phyloP scores from a whole-genome alignment of 768 basidiomycete genomes.

The Termitomyces sp. region DNA sequence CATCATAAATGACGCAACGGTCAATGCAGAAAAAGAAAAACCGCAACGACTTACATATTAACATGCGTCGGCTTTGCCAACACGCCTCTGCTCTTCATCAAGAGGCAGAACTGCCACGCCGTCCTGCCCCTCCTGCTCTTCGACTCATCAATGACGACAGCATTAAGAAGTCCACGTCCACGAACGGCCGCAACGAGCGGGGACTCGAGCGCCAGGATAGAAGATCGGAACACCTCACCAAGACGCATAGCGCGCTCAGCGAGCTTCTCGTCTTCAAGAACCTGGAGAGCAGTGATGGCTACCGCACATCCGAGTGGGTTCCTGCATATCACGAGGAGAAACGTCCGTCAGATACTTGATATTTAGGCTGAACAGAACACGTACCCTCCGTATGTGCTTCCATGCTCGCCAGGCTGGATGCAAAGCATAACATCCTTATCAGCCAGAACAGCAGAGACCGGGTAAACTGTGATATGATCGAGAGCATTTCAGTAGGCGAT shows the following conservation, averaged over 20 bases:
- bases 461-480: constrained; percentile 86
- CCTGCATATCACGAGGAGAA: constrained; percentile 27
- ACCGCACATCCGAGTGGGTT: constrained; percentile 98
- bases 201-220: constrained; percentile 52
- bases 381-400: constrained; percentile 92
- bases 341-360: too few species aligned
- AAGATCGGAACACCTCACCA: constrained; percentile 75
- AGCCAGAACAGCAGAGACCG: constrained; percentile 92
- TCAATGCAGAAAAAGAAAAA: background rate
- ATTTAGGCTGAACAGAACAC: constrained; percentile 16
- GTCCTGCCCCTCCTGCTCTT: constrained; percentile 72
- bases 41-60: constrained; percentile 65
- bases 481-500: background rate
- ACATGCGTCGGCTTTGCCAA: constrained; percentile 95
- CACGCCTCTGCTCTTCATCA: constrained; percentile 87
- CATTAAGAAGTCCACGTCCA: constrained; percentile 87
- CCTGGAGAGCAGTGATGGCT: constrained; percentile 85
- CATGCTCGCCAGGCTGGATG: constrained; percentile 93
- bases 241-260: constrained; percentile 73
- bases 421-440: constrained; percentile 91
- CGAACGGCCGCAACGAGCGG: constrained; percentile 77
- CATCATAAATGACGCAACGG: background rate
- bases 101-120: constrained; percentile 93
- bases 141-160: constrained; percentile 86
- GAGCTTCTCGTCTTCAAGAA: constrained; percentile 86